Conservation (phyloP, 1,284 basidiomycete species). For the Ceratobasidium sp. region DNA sequence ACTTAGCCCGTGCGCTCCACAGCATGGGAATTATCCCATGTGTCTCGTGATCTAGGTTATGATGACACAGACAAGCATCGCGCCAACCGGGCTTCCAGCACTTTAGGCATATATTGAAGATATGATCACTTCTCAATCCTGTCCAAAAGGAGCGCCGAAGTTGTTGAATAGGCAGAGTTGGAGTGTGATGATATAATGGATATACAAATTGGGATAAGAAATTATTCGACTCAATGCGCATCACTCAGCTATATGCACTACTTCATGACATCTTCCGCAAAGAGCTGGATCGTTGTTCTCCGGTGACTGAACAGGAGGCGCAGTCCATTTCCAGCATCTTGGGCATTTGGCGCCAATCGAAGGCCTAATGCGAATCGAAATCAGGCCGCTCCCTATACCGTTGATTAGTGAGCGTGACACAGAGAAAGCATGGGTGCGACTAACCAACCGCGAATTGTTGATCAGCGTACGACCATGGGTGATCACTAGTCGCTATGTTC, state of each 20-base stretch:
- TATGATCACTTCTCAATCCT: too few relatives aligned
- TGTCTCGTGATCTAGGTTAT: too few relatives aligned
- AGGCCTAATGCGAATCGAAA: constrained; percentile 68
- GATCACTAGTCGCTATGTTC: constrained; percentile 67
- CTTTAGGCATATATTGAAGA: too few relatives aligned
- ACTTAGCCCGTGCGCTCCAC: too few relatives aligned
- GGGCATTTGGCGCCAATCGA: constrained; percentile 75
- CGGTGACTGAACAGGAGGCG: constrained; percentile 51
- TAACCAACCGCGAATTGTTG: constrained; percentile 58
- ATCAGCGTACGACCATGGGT: constrained; percentile 59
- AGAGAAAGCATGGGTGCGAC: neutral
- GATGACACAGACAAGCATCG: too few relatives aligned
- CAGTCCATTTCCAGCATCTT: constrained; percentile 82
- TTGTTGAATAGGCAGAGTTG: too few relatives aligned
- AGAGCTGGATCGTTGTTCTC: neutral
- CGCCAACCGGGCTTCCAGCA: too few relatives aligned
- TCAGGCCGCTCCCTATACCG: constrained; percentile 55
- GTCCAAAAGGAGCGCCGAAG: too few relatives aligned
- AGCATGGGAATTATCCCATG: too few relatives aligned
- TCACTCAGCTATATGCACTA: neutral
- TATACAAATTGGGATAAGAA: too few relatives aligned
- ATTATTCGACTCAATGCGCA: too few relatives aligned
- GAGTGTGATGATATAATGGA: too few relatives aligned
- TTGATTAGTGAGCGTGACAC: neutral
- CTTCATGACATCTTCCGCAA: constrained; percentile 29